Percentiles rank a stretch among this genome's conserved stretches.
These are phyloP conservation scores for Backusella mclennaniae DNA, from an alignment of 192 early-diverging fungal species.

Conservation along the genomic window DNA sequence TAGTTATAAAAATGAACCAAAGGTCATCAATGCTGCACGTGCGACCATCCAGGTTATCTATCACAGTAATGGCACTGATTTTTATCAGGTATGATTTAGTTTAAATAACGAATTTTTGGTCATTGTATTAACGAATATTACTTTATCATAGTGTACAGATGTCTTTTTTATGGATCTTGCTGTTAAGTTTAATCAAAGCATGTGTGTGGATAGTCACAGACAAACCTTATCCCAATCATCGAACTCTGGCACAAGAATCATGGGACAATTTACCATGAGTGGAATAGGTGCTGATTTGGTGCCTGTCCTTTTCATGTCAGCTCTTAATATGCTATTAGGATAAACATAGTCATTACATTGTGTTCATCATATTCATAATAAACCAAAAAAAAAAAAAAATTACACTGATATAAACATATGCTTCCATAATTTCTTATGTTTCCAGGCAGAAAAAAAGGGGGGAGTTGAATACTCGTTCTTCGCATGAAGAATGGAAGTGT, in stretches of 20 bases:
- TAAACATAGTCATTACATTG: not conserved
- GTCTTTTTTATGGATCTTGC: constrained; percentile 7
- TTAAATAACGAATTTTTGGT: not conserved
- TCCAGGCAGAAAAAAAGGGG: too few species aligned
- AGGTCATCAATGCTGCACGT: not conserved
- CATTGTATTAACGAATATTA: not conserved
- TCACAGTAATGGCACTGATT: not conserved
- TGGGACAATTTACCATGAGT: not conserved
- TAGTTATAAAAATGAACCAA: not conserved
- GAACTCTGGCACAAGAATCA: not conserved
- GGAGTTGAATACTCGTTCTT: too few species aligned
- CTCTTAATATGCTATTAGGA: not conserved
- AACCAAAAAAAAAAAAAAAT: not conserved
- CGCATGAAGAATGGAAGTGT: too few species aligned
- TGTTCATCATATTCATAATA: not conserved
- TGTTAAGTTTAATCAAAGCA: not conserved
- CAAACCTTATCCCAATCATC: not conserved
- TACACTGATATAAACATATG: too few species aligned
- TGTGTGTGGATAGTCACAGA: not conserved
- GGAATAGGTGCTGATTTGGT: not conserved
- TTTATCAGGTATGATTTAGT: not conserved
- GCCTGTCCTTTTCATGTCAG: not conserved
- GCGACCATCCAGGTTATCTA: not conserved
- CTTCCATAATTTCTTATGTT: too few species aligned
- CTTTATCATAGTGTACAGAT: not conserved